Conservation (phyloP, 2,329 filamentous ascomycete species). For the Fusarium drepaniforme region DNA sequence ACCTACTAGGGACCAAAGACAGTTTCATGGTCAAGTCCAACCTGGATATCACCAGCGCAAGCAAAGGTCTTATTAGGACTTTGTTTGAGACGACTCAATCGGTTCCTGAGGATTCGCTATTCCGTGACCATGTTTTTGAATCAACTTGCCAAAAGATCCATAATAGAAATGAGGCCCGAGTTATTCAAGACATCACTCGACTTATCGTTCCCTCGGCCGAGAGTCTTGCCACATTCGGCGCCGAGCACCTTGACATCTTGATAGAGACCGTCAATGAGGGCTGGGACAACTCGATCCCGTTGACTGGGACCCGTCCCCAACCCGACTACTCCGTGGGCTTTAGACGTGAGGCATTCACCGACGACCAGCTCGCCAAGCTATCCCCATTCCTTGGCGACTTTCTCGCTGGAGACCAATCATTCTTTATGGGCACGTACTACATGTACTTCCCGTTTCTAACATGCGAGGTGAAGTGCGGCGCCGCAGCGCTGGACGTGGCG, state of each 20-base stretch:
- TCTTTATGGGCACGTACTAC: slow-evolving; percentile 58
- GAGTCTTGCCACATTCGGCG: slow-evolving; percentile 42
- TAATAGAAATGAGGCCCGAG: slow-evolving; percentile 50
- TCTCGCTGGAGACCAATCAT: slow-evolving; percentile 49
- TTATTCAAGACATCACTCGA: slow-evolving; percentile 52
- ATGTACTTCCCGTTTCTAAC: slow-evolving; percentile 65
- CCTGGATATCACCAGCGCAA: slow-evolving; percentile 46
- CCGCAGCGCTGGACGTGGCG: slow-evolving; percentile 50
- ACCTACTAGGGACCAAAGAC: slow-evolving; percentile 49
- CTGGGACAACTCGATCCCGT: slow-evolving; percentile 38
- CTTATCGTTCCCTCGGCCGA: slow-evolving; percentile 55
- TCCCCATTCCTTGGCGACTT: slow-evolving; percentile 52
- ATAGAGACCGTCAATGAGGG: not conserved
- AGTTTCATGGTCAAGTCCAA: slow-evolving; percentile 54
- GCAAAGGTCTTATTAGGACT: slow-evolving; percentile 33
- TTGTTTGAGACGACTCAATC: not conserved
- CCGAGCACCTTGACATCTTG: not conserved
- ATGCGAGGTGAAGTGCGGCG: slow-evolving; percentile 61
- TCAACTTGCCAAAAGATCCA: slow-evolving; percentile 48
- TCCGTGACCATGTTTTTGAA: slow-evolving; percentile 53
- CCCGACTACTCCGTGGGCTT: slow-evolving; percentile 60
- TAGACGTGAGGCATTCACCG: slow-evolving; percentile 54
- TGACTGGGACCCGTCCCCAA: slow-evolving; percentile 53
- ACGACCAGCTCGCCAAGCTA: slow-evolving; percentile 56
- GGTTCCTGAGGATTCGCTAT: slow-evolving; percentile 49